Conservation (phyloP, 148 eudicot species). For the Amaranthus cruentus region DNA sequence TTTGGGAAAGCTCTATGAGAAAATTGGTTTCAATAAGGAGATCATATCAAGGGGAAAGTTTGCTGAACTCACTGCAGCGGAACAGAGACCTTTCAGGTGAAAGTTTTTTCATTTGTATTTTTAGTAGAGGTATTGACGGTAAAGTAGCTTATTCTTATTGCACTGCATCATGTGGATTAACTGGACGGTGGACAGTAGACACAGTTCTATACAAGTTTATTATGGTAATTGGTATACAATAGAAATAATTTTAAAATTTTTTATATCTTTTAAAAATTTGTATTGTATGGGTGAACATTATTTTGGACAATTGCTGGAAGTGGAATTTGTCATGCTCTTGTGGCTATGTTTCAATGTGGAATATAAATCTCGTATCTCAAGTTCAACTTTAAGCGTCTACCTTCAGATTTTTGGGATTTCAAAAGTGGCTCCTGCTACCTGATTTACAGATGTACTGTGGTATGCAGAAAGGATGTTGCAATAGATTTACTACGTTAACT, state of each 20-base stretch:
- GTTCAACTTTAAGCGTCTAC: background rate
- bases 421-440: background rate
- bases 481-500: no score
- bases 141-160: background rate
- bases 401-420: background rate
- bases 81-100: constrained; percentile 87
- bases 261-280: no score
- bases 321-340: no score
- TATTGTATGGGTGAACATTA: no score
- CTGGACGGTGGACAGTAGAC: background rate
- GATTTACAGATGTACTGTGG: no score
- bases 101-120: background rate
- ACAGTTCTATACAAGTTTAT: background rate
- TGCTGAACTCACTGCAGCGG: constrained; percentile 90
- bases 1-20: constrained; percentile 74
- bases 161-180: background rate
- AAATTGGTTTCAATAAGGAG: constrained; percentile 89
- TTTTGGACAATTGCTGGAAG: no score
- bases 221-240: no score
- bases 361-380: background rate
- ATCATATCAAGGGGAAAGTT: constrained; percentile 83
- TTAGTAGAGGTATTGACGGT: background rate
- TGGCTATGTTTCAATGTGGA: no score
- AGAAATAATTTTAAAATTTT: no score
- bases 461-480: no score